Percentiles rank a stretch among this genome's conserved stretches.
Conservation (phyloP, 2,329 filamentous ascomycete species). For the Neospermospora avenae region DNA sequence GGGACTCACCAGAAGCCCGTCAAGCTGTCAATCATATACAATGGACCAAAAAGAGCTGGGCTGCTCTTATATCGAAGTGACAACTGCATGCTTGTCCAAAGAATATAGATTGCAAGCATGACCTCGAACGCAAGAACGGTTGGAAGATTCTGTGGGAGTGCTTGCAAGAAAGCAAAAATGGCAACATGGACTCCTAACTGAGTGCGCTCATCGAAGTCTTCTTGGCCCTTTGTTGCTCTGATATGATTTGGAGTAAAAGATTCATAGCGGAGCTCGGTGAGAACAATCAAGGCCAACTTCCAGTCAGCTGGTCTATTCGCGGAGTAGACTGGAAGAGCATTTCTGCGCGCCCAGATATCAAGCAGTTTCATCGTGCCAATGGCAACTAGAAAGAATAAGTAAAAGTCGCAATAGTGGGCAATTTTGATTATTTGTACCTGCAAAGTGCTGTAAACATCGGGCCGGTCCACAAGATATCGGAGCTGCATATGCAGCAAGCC, state of each 20-base stretch:
- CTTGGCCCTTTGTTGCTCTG: conserved; percentile 30
- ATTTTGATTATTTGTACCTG: conserved; percentile 28
- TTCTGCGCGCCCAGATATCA: conserved; percentile 38
- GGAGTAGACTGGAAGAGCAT: conserved; percentile 36
- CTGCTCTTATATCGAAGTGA: conserved; percentile 38
- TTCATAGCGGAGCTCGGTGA: conserved; percentile 43
- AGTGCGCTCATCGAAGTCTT: conserved; percentile 37
- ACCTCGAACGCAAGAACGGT: conserved; percentile 39
- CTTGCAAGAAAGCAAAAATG: conserved; percentile 37
- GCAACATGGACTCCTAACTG: conserved; percentile 37
- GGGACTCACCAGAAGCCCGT: conserved; percentile 38
- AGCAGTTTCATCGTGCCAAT: conserved; percentile 41
- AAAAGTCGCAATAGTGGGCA: not conserved
- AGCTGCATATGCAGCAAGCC: conserved; percentile 29
- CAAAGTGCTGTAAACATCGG: conserved; percentile 36
- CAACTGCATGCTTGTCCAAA: conserved; percentile 40
- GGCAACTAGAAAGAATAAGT: conserved; percentile 31
- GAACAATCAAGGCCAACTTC: conserved; percentile 35
- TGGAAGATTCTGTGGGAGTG: conserved; percentile 36
- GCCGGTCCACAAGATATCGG: conserved; percentile 35
- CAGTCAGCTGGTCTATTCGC: conserved; percentile 30
- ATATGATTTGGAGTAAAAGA: conserved; percentile 42
- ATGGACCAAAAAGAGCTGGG: conserved; percentile 40
- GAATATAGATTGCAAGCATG: conserved; percentile 39
- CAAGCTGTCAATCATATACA: conserved; percentile 39